Base-by-base conservation (phyloP, 139 green algal genomes). In the Chlorella sorokiniana region DNA sequence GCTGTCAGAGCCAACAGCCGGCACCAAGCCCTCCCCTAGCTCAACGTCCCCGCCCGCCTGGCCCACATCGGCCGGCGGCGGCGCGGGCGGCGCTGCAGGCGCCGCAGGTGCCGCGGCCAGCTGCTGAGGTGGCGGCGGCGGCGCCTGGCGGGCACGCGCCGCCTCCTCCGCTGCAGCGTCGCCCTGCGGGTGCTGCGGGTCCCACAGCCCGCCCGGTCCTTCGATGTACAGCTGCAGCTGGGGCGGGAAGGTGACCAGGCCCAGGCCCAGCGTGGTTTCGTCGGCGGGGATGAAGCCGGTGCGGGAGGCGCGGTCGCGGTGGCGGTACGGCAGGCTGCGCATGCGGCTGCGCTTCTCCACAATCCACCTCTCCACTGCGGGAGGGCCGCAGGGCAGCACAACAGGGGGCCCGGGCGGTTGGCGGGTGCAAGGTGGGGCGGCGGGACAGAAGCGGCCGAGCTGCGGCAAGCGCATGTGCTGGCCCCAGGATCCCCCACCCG, bases 331-430 rank as follows among this genome's bases (percentile, higher is more conserved):
- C 38, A 74, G 67, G 6, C 4, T 4, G 20, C 67, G 6, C 67
- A 74, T 68, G 33, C 33, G 52, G 23, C 35, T 6, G 22, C 38
- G 35, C 37, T 68, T 61, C 40, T 62, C 23, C 59, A 63, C 63
- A 20, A 83, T 67, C 83, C 83, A 87, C 5, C 51, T 48, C 79
- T 87, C 82, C 78, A 89, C 86, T 37, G 67, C 38, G 54, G 67
- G 22, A 1, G 14, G 40, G 23, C n/a, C n/a, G n/a, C n/a, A n/a
- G n/a, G n/a, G n/a, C n/a, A n/a, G n/a, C n/a, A n/a, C n/a, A n/a
- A n/a, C n/a, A n/a, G n/a, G n/a, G n/a, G n/a, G n/a, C n/a, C n/a
- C n/a, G n/a, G n/a, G n/a, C n/a, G n/a, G n/a, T n/a, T n/a, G n/a
- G n/a, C n/a, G n/a, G n/a, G n/a, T n/a, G n/a, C n/a, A n/a, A n/a